A percentile compares a stretch with the other conserved stretches of the same genome.
Evolutionary conservation across 2,329 filamentous ascomycete genomes (phyloP).

Genomic region (Harringtonia aguacate): DNA sequence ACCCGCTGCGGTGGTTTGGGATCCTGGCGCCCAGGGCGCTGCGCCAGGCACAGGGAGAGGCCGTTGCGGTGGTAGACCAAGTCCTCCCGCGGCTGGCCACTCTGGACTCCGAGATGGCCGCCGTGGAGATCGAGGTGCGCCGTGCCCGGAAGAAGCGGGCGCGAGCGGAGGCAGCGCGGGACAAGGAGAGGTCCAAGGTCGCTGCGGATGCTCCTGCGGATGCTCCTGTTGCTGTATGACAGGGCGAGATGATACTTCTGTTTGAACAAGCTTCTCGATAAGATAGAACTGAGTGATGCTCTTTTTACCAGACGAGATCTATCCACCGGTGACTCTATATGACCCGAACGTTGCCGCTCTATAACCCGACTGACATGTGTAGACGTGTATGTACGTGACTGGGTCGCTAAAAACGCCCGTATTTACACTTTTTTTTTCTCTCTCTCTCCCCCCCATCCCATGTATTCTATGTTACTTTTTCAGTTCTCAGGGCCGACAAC

Average conservation of each 20-base stretch:
- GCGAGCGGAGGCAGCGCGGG: conserved; percentile 24
- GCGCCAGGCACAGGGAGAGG: conserved; percentile 47
- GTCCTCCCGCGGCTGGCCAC: conserved; percentile 47
- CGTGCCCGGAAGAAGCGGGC: conserved; percentile 45
- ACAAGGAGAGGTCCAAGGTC: background rate
- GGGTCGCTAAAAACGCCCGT: no score
- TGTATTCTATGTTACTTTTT: no score
- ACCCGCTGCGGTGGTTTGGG: conserved; percentile 52
- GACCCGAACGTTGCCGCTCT: no score
- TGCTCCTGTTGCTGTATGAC: no score
- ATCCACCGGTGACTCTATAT: no score
- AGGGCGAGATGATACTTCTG: no score
- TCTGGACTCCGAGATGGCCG: conserved; percentile 48
- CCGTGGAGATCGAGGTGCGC: conserved; percentile 59
- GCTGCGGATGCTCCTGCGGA: background rate
- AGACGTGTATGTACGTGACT: background rate
- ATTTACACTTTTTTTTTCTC: no score
- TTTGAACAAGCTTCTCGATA: no score
- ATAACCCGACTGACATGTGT: background rate
- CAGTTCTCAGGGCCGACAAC: conserved; percentile 43
- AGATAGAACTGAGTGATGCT: no score
- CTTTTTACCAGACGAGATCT: no score
- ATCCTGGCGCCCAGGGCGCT: conserved; percentile 41
- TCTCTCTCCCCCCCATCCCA: no score
- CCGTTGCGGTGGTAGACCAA: conserved; percentile 43